phyloP scores from a whole-genome alignment of 495 filamentous ascomycete species.

The Bathelium albidoporum region DNA sequence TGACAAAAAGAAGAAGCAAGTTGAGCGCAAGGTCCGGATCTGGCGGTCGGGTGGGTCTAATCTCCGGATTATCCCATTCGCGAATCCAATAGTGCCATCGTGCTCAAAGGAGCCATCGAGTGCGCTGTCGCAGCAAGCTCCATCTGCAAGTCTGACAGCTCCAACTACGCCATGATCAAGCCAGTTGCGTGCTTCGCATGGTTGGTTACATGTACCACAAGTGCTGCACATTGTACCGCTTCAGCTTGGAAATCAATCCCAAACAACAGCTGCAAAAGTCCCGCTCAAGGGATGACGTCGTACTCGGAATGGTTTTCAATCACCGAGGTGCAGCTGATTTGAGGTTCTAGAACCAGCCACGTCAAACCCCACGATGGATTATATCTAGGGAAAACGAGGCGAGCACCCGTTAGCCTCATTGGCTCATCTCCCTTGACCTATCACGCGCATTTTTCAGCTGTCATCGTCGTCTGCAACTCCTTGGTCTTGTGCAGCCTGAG shows the following conservation, averaged over 20 bases:
- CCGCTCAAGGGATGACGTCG: neutral
- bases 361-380: neutral
- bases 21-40: neutral
- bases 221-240: no score
- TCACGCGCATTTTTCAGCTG: slow-evolving; percentile 19
- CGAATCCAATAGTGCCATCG: neutral
- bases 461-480: slow-evolving; percentile 36
- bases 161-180: neutral
- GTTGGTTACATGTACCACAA: no score
- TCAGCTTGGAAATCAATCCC: no score
- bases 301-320: neutral
- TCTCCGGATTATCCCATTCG: neutral
- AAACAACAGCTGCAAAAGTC: no score
- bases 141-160: neutral
- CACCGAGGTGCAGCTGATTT: neutral
- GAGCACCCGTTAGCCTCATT: neutral
- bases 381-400: neutral
- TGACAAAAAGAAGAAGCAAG: neutral
- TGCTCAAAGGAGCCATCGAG: neutral
- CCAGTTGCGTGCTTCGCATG: neutral
- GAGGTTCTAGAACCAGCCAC: neutral
- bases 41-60: neutral
- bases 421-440: neutral
- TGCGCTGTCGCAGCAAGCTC: neutral
- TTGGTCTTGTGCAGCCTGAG: slow-evolving; percentile 31